These are phyloP conservation scores for Mycena sp. DNA, from an alignment of 1,284 basidiomycete species.

Conservation along the genomic window DNA sequence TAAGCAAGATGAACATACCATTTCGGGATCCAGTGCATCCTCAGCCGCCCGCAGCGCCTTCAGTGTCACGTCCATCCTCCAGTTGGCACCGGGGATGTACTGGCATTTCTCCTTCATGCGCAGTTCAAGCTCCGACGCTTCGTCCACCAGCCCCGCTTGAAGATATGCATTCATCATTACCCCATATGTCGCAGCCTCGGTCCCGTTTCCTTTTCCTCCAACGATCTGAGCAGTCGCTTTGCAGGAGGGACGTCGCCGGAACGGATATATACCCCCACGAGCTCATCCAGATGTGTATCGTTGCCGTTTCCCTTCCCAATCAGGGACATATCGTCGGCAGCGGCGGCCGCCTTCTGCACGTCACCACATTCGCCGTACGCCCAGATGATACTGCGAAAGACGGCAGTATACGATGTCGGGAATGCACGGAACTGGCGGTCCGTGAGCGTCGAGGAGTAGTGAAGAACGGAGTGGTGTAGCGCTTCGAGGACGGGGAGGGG, in stretches of 20 bases:
- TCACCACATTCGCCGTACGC: constrained; percentile 19
- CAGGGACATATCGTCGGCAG: constrained; percentile 9
- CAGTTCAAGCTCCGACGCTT: constrained; percentile 14
- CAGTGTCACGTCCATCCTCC: constrained; percentile 25
- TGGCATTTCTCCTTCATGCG: constrained; percentile 23
- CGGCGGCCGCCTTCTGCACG: constrained; percentile 8
- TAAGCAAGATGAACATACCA: neutral
- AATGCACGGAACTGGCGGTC: constrained; percentile 20
- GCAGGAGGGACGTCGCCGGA: constrained; percentile 13
- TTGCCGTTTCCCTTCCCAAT: constrained; percentile 12
- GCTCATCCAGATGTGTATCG: constrained; percentile 16
- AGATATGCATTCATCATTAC: constrained; percentile 27
- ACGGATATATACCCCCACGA: constrained; percentile 20
- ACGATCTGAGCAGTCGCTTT: constrained; percentile 1
- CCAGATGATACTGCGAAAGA: constrained; percentile 23
- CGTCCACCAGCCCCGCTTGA: neutral
- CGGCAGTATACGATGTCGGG: constrained; percentile 27
- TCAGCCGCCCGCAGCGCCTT: constrained; percentile 6
- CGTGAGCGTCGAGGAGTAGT: constrained; percentile 19
- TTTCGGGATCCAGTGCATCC: neutral
- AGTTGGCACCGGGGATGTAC: constrained; percentile 19
- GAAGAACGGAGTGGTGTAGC: constrained; percentile 15
- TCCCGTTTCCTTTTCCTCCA: constrained; percentile 14
- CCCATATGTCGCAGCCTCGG: constrained; percentile 23
- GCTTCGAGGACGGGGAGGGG: constrained; percentile 7